A percentile compares a stretch with the other conserved stretches of the same genome.
These are phyloP conservation scores for Solanum etuberosum DNA, from an alignment of 257 asterid species.

Conservation along the genomic window DNA sequence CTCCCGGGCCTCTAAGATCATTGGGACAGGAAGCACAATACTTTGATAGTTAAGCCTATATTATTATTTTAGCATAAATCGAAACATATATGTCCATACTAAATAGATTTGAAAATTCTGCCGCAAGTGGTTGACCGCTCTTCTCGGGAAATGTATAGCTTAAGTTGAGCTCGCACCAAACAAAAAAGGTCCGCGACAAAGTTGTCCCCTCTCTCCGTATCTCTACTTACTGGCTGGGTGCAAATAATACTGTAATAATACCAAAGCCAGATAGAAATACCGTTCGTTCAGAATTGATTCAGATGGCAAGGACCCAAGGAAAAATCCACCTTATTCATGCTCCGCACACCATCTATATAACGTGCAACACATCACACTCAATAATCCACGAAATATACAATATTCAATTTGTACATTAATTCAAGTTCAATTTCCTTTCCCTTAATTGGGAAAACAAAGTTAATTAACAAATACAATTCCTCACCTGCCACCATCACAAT, in stretches of 20 bases:
- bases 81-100: neutral
- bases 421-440: neutral
- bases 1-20: neutral
- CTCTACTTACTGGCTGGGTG: too few relatives aligned
- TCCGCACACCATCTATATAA: neutral
- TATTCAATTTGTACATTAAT: neutral
- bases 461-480: neutral
- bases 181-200: too few relatives aligned
- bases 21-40: neutral
- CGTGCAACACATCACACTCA: neutral
- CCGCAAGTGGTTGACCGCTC: too few relatives aligned
- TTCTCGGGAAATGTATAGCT: too few relatives aligned
- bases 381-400: neutral
- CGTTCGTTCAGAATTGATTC: too few relatives aligned
- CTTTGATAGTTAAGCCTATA: neutral
- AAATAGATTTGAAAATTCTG: too few relatives aligned
- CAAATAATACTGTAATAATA: too few relatives aligned
- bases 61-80: neutral
- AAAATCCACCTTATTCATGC: too few relatives aligned
- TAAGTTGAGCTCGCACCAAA: too few relatives aligned
- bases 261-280: too few relatives aligned
- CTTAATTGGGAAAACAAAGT: neutral
- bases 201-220: too few relatives aligned
- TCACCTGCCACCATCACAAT: neutral
- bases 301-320: too few relatives aligned